phyloP scores from a whole-genome alignment of 371 early-diverging fungal genomes.

The Zancudomyces culisetae region DNA sequence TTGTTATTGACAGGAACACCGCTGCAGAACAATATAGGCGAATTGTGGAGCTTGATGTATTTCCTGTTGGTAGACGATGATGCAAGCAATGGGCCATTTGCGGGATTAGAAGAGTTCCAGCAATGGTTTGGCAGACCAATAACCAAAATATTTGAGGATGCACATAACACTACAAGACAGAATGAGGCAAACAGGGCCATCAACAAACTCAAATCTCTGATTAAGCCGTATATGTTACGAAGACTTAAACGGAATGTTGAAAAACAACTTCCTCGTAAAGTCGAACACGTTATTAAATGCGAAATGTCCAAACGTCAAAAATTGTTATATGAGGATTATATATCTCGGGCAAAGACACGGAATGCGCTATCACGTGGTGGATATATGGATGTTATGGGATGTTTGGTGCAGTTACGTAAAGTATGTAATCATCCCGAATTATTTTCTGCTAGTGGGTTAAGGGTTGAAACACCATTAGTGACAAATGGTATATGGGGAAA shows the following conservation, averaged over 20 bases:
- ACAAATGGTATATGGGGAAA: too few species aligned
- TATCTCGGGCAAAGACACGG: slow-evolving; percentile 60
- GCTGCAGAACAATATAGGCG: slow-evolving; percentile 83
- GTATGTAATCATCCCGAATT: slow-evolving; percentile 94
- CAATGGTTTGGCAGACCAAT: slow-evolving; percentile 77
- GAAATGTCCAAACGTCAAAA: slow-evolving; percentile 60
- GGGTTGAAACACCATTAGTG: too few species aligned
- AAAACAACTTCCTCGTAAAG: slow-evolving; percentile 64
- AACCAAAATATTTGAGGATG: slow-evolving; percentile 50
- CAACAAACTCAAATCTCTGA: slow-evolving; percentile 20
- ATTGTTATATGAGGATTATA: slow-evolving; percentile 73
- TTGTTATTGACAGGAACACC: slow-evolving; percentile 90
- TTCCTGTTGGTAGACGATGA: slow-evolving; percentile 64
- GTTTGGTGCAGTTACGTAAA: slow-evolving; percentile 89
- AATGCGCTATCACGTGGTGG: slow-evolving; percentile 53
- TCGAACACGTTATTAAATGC: slow-evolving; percentile 62
- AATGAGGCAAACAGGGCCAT: slow-evolving; percentile 24
- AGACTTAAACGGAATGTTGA: slow-evolving; percentile 73
- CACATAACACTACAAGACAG: too few species aligned
- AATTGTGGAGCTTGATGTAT: slow-evolving; percentile 86
- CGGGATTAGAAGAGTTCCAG: slow-evolving; percentile 64
- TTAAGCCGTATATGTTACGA: slow-evolving; percentile 73
- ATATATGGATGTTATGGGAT: slow-evolving; percentile 69
- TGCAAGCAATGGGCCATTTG: slow-evolving; percentile 43
- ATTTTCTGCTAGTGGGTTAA: slow-evolving; percentile 74